Evolutionary conservation across 345 rosid species (phyloP).

Genomic region (Barbarea vulgaris): DNA sequence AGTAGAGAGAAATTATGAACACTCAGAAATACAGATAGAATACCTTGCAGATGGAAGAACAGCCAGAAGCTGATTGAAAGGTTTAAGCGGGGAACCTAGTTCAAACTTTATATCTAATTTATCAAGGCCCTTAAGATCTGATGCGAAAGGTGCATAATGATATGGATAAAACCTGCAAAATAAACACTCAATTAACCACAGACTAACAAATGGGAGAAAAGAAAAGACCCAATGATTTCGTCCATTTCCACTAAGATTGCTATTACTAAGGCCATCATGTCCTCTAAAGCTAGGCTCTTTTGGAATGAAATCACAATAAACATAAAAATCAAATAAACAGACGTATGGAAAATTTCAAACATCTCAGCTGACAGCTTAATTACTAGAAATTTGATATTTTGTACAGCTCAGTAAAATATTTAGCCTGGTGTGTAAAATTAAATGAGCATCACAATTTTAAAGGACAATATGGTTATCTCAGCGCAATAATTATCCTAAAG

Average conservation of each 20-base stretch:
- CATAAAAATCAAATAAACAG: background rate
- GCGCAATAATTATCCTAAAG: background rate
- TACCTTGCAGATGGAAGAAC: slow-evolving; percentile 98
- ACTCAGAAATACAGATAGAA: slow-evolving; percentile 13
- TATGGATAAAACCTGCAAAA: slow-evolving; percentile 90
- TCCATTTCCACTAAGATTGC: slow-evolving; percentile 13
- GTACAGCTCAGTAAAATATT: background rate
- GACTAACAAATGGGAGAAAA: slow-evolving; percentile 3
- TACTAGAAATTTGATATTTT: background rate
- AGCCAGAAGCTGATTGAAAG: slow-evolving; percentile 90
- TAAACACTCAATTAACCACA: background rate
- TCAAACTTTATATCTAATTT: slow-evolving; percentile 69
- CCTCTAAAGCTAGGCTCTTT: slow-evolving; percentile 2
- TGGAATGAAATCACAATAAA: background rate
- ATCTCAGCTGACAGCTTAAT: background rate
- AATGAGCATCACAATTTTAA: slow-evolving; percentile 12
- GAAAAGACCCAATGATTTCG: slow-evolving; percentile 4
- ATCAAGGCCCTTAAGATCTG: slow-evolving; percentile 83
- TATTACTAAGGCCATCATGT: slow-evolving; percentile 8
- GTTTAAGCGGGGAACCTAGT: slow-evolving; percentile 82
- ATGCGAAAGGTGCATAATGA: slow-evolving; percentile 98
- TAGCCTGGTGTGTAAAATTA: background rate
- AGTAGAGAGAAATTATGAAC: background rate
- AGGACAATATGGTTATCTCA: background rate
- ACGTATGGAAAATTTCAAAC: background rate